Evolutionary conservation across 768 basidiomycete species (phyloP), one percentile per base, ranked within the genome.

Genomic region (Lactifluus volemus): DNA sequence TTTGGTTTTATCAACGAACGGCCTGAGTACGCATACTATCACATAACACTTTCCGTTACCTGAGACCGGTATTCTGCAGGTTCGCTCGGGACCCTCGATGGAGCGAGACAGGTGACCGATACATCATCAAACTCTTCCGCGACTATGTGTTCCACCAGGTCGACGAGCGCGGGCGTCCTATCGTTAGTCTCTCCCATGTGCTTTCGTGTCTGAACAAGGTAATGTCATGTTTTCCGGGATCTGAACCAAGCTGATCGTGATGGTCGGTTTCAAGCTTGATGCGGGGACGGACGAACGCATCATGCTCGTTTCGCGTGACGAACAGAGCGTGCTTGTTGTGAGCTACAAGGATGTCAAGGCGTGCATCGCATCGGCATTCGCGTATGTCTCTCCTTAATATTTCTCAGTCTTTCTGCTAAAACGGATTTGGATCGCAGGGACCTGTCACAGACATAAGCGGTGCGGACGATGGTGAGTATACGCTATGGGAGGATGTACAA

Each of bases 141-240:
- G 97, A 99, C 73, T 95, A 90, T 67, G 94, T 99, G 29, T 99
- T 99, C 73, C 97, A 99, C 70, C 94, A 97, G 72, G 88, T 97
- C 45, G 94, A 97, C 65, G 91, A 93, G 69, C 80, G 83, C 65
- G 91, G 92, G 10, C 85, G 88, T 55, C 95, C 97, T 0, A 84
- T 97, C 17, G 78, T 98, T 59, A 94, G 95, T 70, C 74, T 99
- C 61, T 82, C 86, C 0, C 95, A 98, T 74, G 95, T 99, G 11
- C 75, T 99, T 25, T 83, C 87, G 2, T 93, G 91, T 69, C 75
- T 99, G 65, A 98, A 95, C 79, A 99, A 98, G 84, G 92, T 88
- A 45, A 45, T 42, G 78, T 73, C 6, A 12, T 48, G 15, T 15
- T 49, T 51, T 21, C 38, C 19, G 25, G 6, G 14, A 19, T 5